Conservation (phyloP, 2,329 filamentous ascomycete species). For the Lecanicillium sp. region DNA sequence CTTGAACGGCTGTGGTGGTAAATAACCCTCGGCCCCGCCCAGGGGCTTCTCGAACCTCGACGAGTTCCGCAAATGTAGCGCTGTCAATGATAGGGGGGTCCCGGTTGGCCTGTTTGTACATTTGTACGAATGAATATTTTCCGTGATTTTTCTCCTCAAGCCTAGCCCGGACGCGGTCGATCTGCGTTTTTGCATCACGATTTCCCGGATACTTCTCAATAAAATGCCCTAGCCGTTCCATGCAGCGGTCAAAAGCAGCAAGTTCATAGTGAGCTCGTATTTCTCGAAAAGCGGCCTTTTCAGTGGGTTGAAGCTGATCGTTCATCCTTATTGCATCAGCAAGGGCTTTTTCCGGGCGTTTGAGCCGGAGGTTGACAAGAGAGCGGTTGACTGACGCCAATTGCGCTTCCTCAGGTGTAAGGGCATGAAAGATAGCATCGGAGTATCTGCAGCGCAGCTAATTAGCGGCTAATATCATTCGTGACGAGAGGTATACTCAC, state of each 20-base stretch:
- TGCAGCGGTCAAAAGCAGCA: constrained; percentile 30
- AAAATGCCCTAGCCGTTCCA: constrained; percentile 29
- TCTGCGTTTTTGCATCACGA: constrained; percentile 22
- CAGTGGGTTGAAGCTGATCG: constrained; percentile 20
- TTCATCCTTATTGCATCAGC: constrained; percentile 21
- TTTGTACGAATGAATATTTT: constrained; percentile 31
- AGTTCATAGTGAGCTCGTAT: constrained; percentile 40
- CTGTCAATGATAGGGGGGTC: constrained; percentile 39
- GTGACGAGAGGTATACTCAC: constrained; percentile 21
- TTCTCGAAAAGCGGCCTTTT: constrained; percentile 40
- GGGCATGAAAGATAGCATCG: constrained; percentile 25
- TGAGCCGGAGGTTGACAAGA: constrained; percentile 26
- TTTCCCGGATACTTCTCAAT: constrained; percentile 30
- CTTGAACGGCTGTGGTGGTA: constrained; percentile 38
- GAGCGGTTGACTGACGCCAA: constrained; percentile 32
- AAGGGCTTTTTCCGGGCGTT: constrained; percentile 25
- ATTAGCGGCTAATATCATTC: background rate
- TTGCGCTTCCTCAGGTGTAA: constrained; percentile 30
- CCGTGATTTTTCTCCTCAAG: constrained; percentile 34
- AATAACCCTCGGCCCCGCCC: constrained; percentile 46
- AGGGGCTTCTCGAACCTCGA: constrained; percentile 34
- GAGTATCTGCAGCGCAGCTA: constrained; percentile 28
- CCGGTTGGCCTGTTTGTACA: constrained; percentile 31
- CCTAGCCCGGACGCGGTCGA: constrained; percentile 26
- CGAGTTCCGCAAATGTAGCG: constrained; percentile 38